A percentile compares a stretch with the other conserved stretches of the same genome.
phyloP scores from a whole-genome alignment of 1,284 basidiomycete species.

The Apiotrichum montevideense region DNA sequence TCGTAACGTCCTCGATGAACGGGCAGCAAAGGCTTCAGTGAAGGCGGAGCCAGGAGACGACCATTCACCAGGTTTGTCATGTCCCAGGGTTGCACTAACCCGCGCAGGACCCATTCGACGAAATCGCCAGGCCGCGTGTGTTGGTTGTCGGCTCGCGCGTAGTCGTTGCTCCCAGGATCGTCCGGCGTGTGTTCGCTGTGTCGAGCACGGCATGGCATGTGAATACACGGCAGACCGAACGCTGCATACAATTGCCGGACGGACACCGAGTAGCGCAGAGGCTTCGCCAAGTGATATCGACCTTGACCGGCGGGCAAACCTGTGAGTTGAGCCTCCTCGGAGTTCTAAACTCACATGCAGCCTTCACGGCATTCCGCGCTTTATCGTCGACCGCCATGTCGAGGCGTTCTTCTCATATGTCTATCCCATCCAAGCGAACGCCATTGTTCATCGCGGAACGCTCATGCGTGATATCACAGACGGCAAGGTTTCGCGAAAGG shows the following conservation, averaged over 20 bases:
- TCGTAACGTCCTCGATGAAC: conserved; percentile 16
- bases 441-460: conserved; percentile 18
- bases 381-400: conserved; percentile 15
- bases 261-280: conserved; percentile 11
- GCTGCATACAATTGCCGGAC: not conserved
- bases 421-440: conserved; percentile 19
- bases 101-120: conserved; percentile 11
- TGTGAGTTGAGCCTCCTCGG: not conserved
- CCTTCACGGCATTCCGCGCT: conserved; percentile 10
- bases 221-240: conserved; percentile 1
- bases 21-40: not conserved
- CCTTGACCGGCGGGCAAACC: not conserved
- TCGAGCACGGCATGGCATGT: conserved; percentile 8
- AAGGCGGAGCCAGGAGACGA: not conserved
- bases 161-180: conserved; percentile 13
- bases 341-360: not conserved
- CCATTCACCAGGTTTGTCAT: not conserved
- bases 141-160: conserved; percentile 7
- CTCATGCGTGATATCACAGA: conserved; percentile 13
- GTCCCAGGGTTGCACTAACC: too few species aligned
- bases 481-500: conserved; percentile 10
- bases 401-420: conserved; percentile 20
- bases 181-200: conserved; percentile 10
- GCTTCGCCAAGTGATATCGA: conserved; percentile 9
- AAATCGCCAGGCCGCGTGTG: conserved; percentile 7